Base-by-base conservation (phyloP, 176 grass and related monocot species). In the Oryza coarctata region DNA sequence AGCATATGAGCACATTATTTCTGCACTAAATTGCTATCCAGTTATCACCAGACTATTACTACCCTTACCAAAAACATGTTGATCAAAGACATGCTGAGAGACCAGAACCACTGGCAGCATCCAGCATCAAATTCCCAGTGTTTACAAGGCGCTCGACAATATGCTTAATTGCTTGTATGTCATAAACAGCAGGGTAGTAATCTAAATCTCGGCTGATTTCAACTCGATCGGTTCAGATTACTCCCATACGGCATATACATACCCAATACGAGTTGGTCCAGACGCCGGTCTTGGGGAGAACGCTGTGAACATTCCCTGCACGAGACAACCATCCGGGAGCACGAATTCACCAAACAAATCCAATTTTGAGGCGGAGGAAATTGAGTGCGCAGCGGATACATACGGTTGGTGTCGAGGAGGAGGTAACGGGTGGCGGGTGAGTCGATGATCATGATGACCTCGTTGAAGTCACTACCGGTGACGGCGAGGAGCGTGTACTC, bases 221-320 rank as follows among this genome's bases (percentile, higher is more conserved):
- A 73, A 62, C 27, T 77, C 26, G 22, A 58, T 20, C 55, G 17
- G 74, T 27, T 57, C 35, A 73, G 25, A 36, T 77, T 73, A 29
- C 30, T n/a, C n/a, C 2, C 39, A 70, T 32, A 35, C 0, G 6
- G 70, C 20, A 44, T 1, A 13, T 52, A 32, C 77, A 32, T 94
- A 97, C 94, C 91, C 94, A 97, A 74, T 97, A 97, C 8, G 91
- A 97, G 12, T 92, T 93, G n/a, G 94, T 97, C 94, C 91, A 97
- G 27, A 94, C 34, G 57, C 68, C 75, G 18, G 86, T 82, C 85
- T 94, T 97, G 40, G 85, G 90, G 6, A 97, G 75, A 87, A 97
- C 74, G 85, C 94, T 94, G 69, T 97, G 91, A 57, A 97, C 77
- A 84, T 97, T 97, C 47, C 80, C 94, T 92, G 85, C 87, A 79